Base-by-base conservation (phyloP, 768 basidiomycete genomes). In the Tylopilus balloui region DNA sequence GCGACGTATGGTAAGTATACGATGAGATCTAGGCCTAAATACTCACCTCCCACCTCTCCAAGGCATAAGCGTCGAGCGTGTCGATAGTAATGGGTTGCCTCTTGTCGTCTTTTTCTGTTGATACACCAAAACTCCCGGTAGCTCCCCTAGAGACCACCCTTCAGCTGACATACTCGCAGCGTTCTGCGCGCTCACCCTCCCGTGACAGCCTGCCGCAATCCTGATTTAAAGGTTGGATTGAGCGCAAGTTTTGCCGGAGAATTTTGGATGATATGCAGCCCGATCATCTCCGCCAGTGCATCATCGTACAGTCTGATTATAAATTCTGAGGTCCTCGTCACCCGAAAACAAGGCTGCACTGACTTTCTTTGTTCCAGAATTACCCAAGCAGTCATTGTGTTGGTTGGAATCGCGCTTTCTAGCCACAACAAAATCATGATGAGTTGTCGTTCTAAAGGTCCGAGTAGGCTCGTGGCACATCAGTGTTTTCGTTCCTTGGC, bases 351-450 rank as follows among this genome's bases (percentile, higher is more conserved):
- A 46, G 32, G 11, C 39, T 36, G 45, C 32, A 61, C 72, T 55
- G 71, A 87, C 90, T 79, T 79, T 78, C 76, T 84, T 54, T 80
- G 78, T 56, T 89, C 87, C 12, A 77, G 78, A 25, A 80, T 74
- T 20, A 91, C 84, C 88, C 91, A 91, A 15, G 81, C 79, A 6
- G 76, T 69, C 81, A 92, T 83, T 0, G 82, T 86, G 14, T 76
- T 72, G n/a, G 73, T 67, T 1, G 79, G 72, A 42, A 92, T 81
- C 4, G 84, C 70, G 20, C 80, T 78, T 61, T 95, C 93, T 24
- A 93, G 75, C 92, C 93, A 96, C 8, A 95, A 73, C 45, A 92
- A 63, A 63, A 85, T 90, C 84, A 94, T 87, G 27, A 92, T 78
- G 23, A 94, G 72, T 62, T 95, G 92, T 47, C 90, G 76, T 60